Percentiles rank a stretch among this genome's conserved stretches.
These are phyloP conservation scores for Podaxis carcinomalis DNA, from an alignment of 768 basidiomycete genomes.

Conservation along the genomic window DNA sequence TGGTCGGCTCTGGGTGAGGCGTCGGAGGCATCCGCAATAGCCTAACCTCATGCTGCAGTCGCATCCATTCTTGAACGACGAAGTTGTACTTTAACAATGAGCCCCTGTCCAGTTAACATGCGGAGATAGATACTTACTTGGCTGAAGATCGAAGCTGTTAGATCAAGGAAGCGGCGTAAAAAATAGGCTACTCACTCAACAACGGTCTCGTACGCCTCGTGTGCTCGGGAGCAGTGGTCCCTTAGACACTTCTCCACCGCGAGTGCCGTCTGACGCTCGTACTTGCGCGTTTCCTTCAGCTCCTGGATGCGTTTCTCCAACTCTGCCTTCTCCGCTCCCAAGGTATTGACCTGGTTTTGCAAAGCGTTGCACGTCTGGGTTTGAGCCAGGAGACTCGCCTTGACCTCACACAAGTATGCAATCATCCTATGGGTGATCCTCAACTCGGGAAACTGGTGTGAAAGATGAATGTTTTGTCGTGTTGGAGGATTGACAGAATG, in stretches of 20 bases:
- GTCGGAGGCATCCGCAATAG: slow-evolving; percentile 15
- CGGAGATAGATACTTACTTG: slow-evolving; percentile 24
- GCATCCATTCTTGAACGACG: slow-evolving; percentile 26
- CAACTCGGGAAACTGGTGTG: slow-evolving; percentile 45
- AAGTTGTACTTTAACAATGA: slow-evolving; percentile 26
- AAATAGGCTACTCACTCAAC: slow-evolving; percentile 31
- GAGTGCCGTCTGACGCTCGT: slow-evolving; percentile 49
- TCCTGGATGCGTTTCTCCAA: slow-evolving; percentile 36
- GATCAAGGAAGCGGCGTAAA: slow-evolving; percentile 7
- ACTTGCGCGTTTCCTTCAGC: slow-evolving; percentile 32
- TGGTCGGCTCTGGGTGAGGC: slow-evolving; percentile 10
- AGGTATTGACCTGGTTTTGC: slow-evolving; percentile 28
- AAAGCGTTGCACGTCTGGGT: slow-evolving; percentile 28
- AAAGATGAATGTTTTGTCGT: slow-evolving; percentile 7
- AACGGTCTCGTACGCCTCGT: slow-evolving; percentile 35
- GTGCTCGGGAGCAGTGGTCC: slow-evolving; percentile 45
- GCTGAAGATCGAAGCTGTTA: slow-evolving; percentile 17
- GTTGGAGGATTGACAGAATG: slow-evolving; percentile 9
- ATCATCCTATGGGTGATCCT: slow-evolving; percentile 46
- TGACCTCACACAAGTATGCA: slow-evolving; percentile 45
- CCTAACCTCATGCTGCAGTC: slow-evolving; percentile 24
- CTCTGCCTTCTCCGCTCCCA: slow-evolving; percentile 30
- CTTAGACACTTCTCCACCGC: slow-evolving; percentile 50
- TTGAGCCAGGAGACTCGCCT: slow-evolving; percentile 31
- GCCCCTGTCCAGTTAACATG: background rate